phyloP scores from a whole-genome alignment of 2,329 filamentous ascomycete species.

The Scedosporium aurantiacum region DNA sequence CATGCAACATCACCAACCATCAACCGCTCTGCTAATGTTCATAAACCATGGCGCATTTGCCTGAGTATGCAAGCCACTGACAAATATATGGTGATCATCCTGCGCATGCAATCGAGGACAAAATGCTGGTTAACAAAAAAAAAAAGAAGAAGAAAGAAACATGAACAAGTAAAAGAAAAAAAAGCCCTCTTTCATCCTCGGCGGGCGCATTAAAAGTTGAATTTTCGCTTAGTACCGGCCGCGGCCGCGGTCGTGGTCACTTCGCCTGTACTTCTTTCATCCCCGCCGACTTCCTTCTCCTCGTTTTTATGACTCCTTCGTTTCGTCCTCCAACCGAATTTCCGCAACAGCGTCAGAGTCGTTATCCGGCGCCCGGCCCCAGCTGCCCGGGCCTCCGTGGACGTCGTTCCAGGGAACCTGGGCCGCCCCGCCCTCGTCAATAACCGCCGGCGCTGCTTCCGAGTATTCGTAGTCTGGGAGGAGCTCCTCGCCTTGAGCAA shows the following conservation, averaged over 20 bases:
- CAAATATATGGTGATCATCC: too few species aligned
- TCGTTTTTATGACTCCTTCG: constrained; percentile 1
- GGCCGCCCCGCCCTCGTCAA: neutral
- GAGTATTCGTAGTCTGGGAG: constrained; percentile 8
- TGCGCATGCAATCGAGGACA: too few species aligned
- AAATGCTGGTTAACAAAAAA: too few species aligned
- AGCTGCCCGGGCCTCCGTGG: neutral
- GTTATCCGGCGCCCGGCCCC: neutral
- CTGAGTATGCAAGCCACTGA: too few species aligned
- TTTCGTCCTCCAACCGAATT: constrained; percentile 9
- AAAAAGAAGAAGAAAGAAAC: too few species aligned
- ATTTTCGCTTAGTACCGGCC: neutral
- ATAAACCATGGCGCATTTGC: too few species aligned
- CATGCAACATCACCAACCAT: neutral
- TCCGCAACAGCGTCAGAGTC: constrained; percentile 8
- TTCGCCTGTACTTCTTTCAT: neutral
- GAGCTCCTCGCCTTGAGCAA: constrained; percentile 8
- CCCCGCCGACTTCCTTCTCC: neutral
- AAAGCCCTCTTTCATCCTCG: too few species aligned
- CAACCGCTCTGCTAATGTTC: too few species aligned
- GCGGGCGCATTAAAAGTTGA: neutral
- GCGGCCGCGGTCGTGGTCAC: neutral
- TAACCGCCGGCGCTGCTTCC: constrained; percentile 4
- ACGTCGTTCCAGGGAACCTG: constrained; percentile 4
- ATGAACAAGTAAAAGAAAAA: too few species aligned